Evolutionary conservation across 2,329 filamentous ascomycete genomes (phyloP).

Genomic region (Fusarium goolgardi): DNA sequence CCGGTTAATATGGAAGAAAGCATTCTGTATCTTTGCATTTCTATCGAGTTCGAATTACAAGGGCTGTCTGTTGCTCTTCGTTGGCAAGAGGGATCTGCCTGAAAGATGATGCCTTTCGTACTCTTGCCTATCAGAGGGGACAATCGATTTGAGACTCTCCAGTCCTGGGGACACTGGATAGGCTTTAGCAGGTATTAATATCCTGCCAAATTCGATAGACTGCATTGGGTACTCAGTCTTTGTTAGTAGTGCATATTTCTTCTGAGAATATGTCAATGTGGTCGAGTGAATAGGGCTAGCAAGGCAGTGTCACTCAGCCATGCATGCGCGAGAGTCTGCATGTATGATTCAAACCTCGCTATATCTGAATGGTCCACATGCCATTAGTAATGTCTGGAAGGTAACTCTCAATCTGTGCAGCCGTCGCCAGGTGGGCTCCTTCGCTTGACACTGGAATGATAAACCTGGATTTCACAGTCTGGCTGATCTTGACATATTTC

Average conservation of each 20-base stretch:
- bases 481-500: background rate
- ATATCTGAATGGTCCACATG: background rate
- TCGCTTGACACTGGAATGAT: background rate
- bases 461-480: background rate
- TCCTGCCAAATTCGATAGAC: background rate
- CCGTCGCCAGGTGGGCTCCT: background rate
- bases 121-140: background rate
- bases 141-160: background rate
- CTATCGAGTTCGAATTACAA: background rate
- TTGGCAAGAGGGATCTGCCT: background rate
- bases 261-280: background rate
- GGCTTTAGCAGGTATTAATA: background rate
- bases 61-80: background rate
- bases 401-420: background rate
- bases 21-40: background rate
- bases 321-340: background rate
- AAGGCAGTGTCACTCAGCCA: background rate
- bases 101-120: background rate
- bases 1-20: constrained; percentile 18
- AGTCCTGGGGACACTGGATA: background rate
- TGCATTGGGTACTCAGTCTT: background rate
- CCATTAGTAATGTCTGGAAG: background rate
- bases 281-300: background rate
- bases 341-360: background rate
- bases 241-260: background rate